Base-by-base conservation (phyloP, 352 stramenopile species). In the Pythium utonaiense region DNA sequence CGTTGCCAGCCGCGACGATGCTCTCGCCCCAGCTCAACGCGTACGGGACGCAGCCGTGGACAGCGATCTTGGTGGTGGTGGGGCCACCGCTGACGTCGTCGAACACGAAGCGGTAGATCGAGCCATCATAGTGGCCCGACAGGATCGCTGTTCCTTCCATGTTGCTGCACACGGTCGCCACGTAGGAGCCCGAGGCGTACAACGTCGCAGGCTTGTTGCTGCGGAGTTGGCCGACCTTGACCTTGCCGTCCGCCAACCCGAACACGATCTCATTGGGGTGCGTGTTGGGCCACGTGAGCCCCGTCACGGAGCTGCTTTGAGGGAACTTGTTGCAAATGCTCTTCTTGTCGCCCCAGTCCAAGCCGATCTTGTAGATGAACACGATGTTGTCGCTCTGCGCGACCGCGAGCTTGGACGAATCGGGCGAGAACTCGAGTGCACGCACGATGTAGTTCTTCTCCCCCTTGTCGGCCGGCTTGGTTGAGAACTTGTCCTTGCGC, bases 251-350 rank as follows among this genome's bases (percentile, higher is more conserved):
- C 9, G 89, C 89, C 25, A 97, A 74, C 3, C 95, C 94, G 62
- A 98, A 98, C n/a, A 98, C 79, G 31, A 98, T 80, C 64, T 98
- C 93, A 44, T 97, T 96, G 24, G 89, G 83, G 61, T 96, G 88
- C 13, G 78, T 90, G 22, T 69, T 84, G 27, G 95, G 93, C 95
- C 95, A 98, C 44, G 88, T 83, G 57, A 98, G 73, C 54, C 74
- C 71, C 41, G 94, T 98, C 22, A 98, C 74, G 8, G 89, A 88
- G 51, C 70, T 74, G 30, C 68, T 74, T 67, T 96, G 89, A 5
- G 77, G 69, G 59, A 98, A 98, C 71, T 98, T 98, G 79, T 98
- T 98, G 75, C 93, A 97, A 44, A 98, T 98, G 69, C 78, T 96
- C 69, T 98, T 98, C 71, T 98, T 98, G 68, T 98, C 93, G 14